phyloP scores from a whole-genome alignment of 176 grass and related monocot genomes.

The Carex littledalei region DNA sequence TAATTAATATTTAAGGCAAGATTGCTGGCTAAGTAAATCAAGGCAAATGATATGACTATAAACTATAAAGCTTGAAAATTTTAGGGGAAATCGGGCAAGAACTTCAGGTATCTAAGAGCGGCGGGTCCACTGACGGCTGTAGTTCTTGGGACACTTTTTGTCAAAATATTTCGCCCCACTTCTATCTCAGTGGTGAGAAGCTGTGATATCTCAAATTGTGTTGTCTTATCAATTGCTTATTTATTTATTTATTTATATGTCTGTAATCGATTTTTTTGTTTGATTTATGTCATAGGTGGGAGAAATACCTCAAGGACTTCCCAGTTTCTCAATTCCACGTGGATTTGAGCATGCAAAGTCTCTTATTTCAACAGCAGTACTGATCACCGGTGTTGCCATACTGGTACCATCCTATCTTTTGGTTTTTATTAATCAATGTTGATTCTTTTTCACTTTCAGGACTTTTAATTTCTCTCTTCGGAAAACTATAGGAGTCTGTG shows the following conservation, averaged over 20 bases:
- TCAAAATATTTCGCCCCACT: constrained; percentile 85
- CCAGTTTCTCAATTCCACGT: constrained; percentile 69
- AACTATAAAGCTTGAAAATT: constrained; percentile 20
- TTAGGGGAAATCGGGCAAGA: constrained; percentile 88
- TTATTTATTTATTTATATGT: constrained; percentile 5
- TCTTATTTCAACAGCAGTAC: constrained; percentile 74
- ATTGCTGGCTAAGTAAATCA: not conserved
- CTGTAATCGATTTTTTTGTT: not conserved
- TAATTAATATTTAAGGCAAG: constrained; percentile 17
- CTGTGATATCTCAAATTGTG: constrained; percentile 17
- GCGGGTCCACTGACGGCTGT: constrained; percentile 88
- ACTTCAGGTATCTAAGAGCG: constrained; percentile 54
- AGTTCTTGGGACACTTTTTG: constrained; percentile 70
- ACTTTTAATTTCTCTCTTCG: constrained; percentile 9
- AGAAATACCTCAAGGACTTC: constrained; percentile 94
- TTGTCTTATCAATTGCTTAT: not conserved
- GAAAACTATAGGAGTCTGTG: constrained; percentile 79
- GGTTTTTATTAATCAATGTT: not conserved
- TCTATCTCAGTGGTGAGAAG: constrained; percentile 85
- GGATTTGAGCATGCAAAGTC: constrained; percentile 68
- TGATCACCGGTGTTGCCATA: constrained; percentile 98
- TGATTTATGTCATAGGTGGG: constrained; percentile 55
- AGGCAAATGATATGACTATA: not conserved
- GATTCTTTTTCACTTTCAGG: not conserved
- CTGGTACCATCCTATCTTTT: constrained; percentile 40